phyloP scores from a whole-genome alignment of 1,284 basidiomycete species.

The Apiotrichum gamsii region DNA sequence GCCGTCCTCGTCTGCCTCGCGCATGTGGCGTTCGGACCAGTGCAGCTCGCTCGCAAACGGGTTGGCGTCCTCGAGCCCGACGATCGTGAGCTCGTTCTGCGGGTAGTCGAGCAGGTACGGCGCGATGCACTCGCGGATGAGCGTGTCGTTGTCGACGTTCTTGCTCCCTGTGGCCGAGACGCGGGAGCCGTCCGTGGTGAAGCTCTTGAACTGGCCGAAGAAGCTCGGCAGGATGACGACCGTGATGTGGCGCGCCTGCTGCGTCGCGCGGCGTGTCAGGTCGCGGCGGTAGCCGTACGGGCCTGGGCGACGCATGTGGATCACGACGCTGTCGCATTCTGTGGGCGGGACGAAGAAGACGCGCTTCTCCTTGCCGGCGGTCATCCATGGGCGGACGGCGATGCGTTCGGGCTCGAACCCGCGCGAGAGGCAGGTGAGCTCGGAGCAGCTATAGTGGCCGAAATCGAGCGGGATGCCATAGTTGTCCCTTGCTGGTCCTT shows the following conservation, averaged over 20 bases:
- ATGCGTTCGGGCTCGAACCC: not conserved
- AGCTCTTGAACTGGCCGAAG: conserved; percentile 1
- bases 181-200: not conserved
- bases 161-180: not conserved
- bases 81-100: not conserved
- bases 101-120: not conserved
- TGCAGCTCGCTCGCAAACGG: not conserved
- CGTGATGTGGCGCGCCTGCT: not conserved
- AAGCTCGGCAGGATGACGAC: not conserved
- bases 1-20: not conserved
- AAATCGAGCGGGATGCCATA: not conserved
- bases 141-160: not conserved
- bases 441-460: not conserved
- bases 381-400: not conserved
- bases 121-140: not conserved
- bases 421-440: not conserved
- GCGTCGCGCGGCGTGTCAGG: too few relatives aligned
- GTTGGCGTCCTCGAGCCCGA: conserved; percentile 7
- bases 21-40: not conserved
- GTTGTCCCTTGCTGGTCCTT: not conserved
- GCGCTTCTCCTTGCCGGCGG: not conserved
- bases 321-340: not conserved
- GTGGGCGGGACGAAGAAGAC: not conserved
- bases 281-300: not conserved
- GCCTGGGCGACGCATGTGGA: not conserved